Conservation (phyloP, 106 monocot genomes). For the Ottelia alismoides region DNA sequence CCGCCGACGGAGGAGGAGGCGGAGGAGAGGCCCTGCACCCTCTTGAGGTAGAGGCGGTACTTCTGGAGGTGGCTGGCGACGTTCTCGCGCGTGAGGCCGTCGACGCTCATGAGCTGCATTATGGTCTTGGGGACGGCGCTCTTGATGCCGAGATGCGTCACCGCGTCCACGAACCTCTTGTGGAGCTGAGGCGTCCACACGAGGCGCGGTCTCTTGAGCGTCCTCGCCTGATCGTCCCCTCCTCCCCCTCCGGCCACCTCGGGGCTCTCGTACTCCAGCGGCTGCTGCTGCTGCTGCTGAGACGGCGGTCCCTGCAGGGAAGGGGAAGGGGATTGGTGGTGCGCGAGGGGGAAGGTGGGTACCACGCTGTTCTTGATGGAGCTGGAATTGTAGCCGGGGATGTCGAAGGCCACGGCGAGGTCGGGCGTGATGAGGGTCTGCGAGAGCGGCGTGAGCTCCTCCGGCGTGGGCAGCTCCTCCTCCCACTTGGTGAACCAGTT, state of each 20-base stretch:
- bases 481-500: slow-evolving; percentile 11
- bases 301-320: too few species aligned
- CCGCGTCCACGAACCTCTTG: slow-evolving; percentile 20
- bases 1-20: slow-evolving; percentile 3
- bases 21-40: slow-evolving; percentile 11
- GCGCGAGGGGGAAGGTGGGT: too few species aligned
- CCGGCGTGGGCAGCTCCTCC: slow-evolving; percentile 13
- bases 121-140: slow-evolving; percentile 26
- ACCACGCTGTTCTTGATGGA: slow-evolving; percentile 1
- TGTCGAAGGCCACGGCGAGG: slow-evolving; percentile 17
- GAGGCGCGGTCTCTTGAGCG: slow-evolving; percentile 12
- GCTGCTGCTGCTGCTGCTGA: too few species aligned
- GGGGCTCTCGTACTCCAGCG: too few species aligned
- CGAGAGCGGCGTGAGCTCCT: slow-evolving; percentile 21
- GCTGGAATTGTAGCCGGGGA: slow-evolving; percentile 1
- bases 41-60: slow-evolving; percentile 22
- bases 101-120: slow-evolving; percentile 23
- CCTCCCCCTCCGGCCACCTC: slow-evolving; percentile 15
- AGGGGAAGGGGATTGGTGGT: too few species aligned
- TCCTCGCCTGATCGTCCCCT: slow-evolving; percentile 7
- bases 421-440: slow-evolving; percentile 21
- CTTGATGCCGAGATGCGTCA: slow-evolving; percentile 18
- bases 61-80: slow-evolving; percentile 29
- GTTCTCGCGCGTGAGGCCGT: slow-evolving; percentile 20
- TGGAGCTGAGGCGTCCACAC: slow-evolving; percentile 22